Conservation (phyloP, 441 rosid genomes). For the Jatropha podagrica region DNA sequence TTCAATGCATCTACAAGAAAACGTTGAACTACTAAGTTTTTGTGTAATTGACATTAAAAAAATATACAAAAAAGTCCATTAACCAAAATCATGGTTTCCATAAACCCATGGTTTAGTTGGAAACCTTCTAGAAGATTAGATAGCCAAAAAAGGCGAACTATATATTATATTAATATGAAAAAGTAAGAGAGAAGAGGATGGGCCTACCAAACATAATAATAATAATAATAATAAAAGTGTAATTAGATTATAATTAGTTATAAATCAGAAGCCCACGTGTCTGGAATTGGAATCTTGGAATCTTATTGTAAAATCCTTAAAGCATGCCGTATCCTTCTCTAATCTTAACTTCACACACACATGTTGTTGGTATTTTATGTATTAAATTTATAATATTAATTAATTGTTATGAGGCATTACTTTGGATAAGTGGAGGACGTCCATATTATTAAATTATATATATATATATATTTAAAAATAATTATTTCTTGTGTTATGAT, state of each 20-base stretch:
- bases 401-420: too few relatives aligned
- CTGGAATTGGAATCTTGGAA: neutral
- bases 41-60: neutral
- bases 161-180: too few relatives aligned
- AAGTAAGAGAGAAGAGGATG: neutral
- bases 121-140: slow-evolving; percentile 12
- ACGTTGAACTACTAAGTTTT: too few relatives aligned
- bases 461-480: too few relatives aligned
- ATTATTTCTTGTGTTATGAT: too few relatives aligned
- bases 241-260: neutral
- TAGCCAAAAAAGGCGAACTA: neutral
- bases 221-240: neutral
- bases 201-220: slow-evolving; percentile 11
- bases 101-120: neutral
- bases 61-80: neutral
- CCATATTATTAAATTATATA: too few relatives aligned
- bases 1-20: too few relatives aligned
- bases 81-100: neutral
- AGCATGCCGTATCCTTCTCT: slow-evolving; percentile 19
- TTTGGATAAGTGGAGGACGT: neutral
- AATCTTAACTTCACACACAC: neutral
- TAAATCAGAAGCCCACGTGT: slow-evolving; percentile 16
- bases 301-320: neutral
- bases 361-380: neutral
- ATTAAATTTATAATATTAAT: too few relatives aligned